A percentile compares a stretch with the other conserved stretches of the same genome.
Evolutionary conservation across 495 filamentous ascomycete species (phyloP).

Genomic region (Penicillium turbatum): DNA sequence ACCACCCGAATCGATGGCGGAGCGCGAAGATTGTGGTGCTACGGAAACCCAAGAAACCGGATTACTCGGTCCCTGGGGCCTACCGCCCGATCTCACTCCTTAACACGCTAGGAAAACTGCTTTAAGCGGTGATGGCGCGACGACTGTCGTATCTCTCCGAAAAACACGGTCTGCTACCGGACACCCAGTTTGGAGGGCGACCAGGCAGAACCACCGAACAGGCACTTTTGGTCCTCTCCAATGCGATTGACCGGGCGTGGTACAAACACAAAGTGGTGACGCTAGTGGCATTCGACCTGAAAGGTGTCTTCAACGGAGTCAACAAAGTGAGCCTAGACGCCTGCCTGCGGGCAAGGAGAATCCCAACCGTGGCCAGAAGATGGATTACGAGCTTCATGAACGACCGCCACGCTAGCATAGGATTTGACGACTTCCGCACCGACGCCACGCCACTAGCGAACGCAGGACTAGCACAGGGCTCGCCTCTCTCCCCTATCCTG

Average conservation of each 20-base stretch:
- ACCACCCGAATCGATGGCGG: slow-evolving; percentile 11
- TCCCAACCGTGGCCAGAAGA: slow-evolving; percentile 11
- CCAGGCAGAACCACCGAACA: no score
- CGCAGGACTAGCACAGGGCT: slow-evolving; percentile 27
- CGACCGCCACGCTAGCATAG: slow-evolving; percentile 1
- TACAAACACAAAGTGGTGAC: neutral
- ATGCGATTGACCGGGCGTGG: neutral
- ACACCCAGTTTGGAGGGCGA: neutral
- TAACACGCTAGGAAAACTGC: slow-evolving; percentile 17
- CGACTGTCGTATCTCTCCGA: slow-evolving; percentile 15
- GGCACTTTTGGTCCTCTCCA: no score
- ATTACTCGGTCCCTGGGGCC: no score
- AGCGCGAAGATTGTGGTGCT: no score
- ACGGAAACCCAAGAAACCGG: no score
- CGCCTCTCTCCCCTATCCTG: slow-evolving; percentile 21
- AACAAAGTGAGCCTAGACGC: no score
- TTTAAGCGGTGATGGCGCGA: slow-evolving; percentile 16
- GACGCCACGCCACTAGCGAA: slow-evolving; percentile 10
- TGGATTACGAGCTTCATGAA: slow-evolving; percentile 29
- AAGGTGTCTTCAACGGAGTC: no score
- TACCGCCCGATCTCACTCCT: slow-evolving; percentile 16
- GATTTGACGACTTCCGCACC: slow-evolving; percentile 20
- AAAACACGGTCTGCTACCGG: slow-evolving; percentile 13
- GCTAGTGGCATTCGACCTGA: no score
- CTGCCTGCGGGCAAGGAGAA: slow-evolving; percentile 3